Base-by-base conservation (phyloP, 176 grass and related monocot species). In the Avena eriantha region DNA sequence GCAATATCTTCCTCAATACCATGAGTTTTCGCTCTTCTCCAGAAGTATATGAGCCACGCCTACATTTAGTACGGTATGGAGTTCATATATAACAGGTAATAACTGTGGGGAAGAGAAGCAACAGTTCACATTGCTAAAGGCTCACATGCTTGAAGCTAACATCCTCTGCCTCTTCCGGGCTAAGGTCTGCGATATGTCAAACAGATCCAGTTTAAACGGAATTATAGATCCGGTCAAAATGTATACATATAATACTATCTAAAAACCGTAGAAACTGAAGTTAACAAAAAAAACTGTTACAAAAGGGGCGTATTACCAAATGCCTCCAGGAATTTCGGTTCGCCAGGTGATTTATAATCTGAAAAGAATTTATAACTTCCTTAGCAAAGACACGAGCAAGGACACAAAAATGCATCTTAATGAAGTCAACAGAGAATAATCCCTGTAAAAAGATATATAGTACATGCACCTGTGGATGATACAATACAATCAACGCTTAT, bases 271-370 rank as follows among this genome's bases (percentile, higher is more conserved):
- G 81, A 65, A 43, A 29, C 1, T 1, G 0, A 76, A 46, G 12
- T 84, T 69, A 31, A 39, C 3, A 5, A 29, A 87, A 87, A 55
- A 78, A 80, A 7, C 39, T 41, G 82, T 65, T 63, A 73, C 61
- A 66, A 59, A 8, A 49, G 43, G 85, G 63, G 46, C 15, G 43
- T 3, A 85, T 83, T 94, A 98, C 97, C 97, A 83, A 92, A 98
- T 88, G 94, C 87, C 86, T 98, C 97, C 45, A 96, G 89, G 85
- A 92, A 98, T 86, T 94, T 98, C 56, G 97, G 93, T 83, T 98
- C 97, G 33, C 94, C 92, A 73, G 97, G 97, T 82, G 92, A 89
- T 91, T 98, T 98, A 79, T 96, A 96, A 94, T 96, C 97, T 96
- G 89, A 26, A 89, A 87, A 89, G 11, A 45, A 86, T 61, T 17